These are phyloP conservation scores for Rutidosis leptorrhynchoides DNA, from an alignment of 129 eudicot species.

Conservation along the genomic window DNA sequence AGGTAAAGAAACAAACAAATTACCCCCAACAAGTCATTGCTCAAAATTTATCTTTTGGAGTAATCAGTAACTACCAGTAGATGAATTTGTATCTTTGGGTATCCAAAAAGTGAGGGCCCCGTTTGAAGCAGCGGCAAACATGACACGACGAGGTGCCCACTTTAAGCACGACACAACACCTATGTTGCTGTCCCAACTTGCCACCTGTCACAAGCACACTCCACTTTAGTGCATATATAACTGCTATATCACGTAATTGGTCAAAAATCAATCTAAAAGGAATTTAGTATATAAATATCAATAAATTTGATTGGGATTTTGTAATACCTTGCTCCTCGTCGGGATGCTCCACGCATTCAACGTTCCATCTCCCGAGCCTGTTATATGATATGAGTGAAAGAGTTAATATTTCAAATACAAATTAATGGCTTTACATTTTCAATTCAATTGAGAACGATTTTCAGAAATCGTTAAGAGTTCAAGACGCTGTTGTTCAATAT, in stretches of 20 bases:
- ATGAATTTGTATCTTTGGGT: slow-evolving; percentile 42
- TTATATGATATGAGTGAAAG: neutral
- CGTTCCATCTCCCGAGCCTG: slow-evolving; percentile 94
- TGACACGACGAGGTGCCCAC: slow-evolving; percentile 93
- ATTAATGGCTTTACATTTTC: neutral
- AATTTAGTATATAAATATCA: neutral
- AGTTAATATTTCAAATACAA: neutral
- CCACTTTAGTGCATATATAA: neutral
- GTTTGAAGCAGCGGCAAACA: slow-evolving; percentile 94
- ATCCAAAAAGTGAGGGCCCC: slow-evolving; percentile 94
- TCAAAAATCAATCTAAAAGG: neutral
- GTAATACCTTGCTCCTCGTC: slow-evolving; percentile 61
- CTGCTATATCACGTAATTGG: slow-evolving; percentile 1
- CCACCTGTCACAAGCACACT: slow-evolving; percentile 48
- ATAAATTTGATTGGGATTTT: neutral
- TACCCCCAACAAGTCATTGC: neutral
- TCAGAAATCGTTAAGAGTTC: neutral
- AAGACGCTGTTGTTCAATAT: neutral
- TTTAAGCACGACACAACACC: slow-evolving; percentile 76
- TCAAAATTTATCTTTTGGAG: slow-evolving; percentile 10
- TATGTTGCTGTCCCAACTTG: slow-evolving; percentile 72
- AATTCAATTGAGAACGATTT: neutral
- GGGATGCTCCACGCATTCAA: slow-evolving; percentile 83
- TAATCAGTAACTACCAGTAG: slow-evolving; percentile 15
- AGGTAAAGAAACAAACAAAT: neutral